Conservation (phyloP, 192 early-diverging fungal species). For the Coemansia sp. region DNA sequence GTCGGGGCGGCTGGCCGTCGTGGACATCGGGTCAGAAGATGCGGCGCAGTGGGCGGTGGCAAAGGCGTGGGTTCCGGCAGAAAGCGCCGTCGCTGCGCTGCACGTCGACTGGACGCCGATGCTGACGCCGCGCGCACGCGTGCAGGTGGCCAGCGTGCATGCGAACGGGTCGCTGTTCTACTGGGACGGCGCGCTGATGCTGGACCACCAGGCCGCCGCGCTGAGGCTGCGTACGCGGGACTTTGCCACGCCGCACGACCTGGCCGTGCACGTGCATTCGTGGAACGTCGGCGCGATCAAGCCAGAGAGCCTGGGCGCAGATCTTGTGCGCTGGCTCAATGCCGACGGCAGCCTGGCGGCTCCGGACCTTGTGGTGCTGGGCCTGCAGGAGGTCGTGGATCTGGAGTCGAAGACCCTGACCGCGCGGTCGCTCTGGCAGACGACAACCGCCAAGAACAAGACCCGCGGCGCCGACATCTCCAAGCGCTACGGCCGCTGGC, state of each 20-base stretch:
- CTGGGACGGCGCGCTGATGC: constrained; percentile 47
- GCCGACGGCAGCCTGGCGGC: constrained; percentile 47
- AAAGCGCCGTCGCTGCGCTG: constrained; percentile 23
- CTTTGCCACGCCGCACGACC: constrained; percentile 62
- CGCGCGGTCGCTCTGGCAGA: constrained; percentile 56
- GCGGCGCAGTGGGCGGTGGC: constrained; percentile 31
- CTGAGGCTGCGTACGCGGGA: constrained; percentile 61
- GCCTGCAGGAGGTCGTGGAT: constrained; percentile 97
- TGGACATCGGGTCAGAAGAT: constrained; percentile 28
- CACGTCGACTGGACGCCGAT: constrained; percentile 48
- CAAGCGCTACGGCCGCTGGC: constrained; percentile 81
- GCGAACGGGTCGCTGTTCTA: constrained; percentile 44
- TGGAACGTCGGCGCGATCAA: constrained; percentile 94
- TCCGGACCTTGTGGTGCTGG: constrained; percentile 83
- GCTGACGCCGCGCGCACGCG: constrained; percentile 24
- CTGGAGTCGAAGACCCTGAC: constrained; percentile 75
- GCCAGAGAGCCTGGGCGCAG: constrained; percentile 67
- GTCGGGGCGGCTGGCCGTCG: constrained; percentile 30
- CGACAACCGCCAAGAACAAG: constrained; percentile 31
- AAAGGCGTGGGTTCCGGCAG: constrained; percentile 42
- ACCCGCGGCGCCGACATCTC: constrained; percentile 33
- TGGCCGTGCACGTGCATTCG: constrained; percentile 77
- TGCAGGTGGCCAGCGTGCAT: constrained; percentile 49
- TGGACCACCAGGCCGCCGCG: constrained; percentile 53
- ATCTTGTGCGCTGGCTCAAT: constrained; percentile 34